Conservation (phyloP, 306 rosid genomes). For the Quillaja saponaria region DNA sequence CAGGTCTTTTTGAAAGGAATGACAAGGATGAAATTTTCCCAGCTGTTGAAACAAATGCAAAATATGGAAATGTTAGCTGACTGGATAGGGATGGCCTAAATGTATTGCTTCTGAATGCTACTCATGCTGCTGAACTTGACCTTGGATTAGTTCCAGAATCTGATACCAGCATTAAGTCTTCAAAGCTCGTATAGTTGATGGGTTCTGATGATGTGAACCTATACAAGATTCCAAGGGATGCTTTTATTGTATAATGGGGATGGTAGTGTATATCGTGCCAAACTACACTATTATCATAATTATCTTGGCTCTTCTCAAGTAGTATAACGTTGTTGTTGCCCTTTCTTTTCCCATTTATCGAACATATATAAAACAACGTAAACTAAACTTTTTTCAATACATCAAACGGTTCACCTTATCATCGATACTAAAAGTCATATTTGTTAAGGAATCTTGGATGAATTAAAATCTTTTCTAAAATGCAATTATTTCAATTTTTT, state of each 20-base stretch:
- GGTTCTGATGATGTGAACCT: constrained; percentile 89
- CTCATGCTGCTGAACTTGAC: constrained; percentile 99
- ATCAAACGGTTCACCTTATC: too few species aligned
- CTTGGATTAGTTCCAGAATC: constrained; percentile 97
- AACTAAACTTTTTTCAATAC: too few species aligned
- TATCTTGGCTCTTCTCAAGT: too few species aligned
- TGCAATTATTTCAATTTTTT: too few species aligned
- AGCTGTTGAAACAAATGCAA: constrained; percentile 62
- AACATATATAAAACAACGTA: too few species aligned
- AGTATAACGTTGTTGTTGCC: too few species aligned
- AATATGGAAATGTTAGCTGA: constrained; percentile 61
- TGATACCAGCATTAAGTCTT: constrained; percentile 65
- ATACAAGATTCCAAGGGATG: constrained; percentile 72
- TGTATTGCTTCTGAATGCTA: constrained; percentile 85
- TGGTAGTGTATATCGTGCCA: constrained; percentile 81
- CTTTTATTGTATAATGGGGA: constrained; percentile 98
- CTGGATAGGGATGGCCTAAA: constrained; percentile 95
- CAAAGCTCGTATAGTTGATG: constrained; percentile 91
- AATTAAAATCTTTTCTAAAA: too few species aligned
- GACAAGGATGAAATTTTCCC: constrained; percentile 86
- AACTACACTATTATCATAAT: background rate
- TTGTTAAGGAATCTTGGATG: too few species aligned
- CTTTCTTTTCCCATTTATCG: too few species aligned
- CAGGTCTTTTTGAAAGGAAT: constrained; percentile 79
- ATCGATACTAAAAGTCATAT: too few species aligned